These are phyloP conservation scores for Carpinus fangiana DNA, from an alignment of 306 rosid species.

Conservation along the genomic window DNA sequence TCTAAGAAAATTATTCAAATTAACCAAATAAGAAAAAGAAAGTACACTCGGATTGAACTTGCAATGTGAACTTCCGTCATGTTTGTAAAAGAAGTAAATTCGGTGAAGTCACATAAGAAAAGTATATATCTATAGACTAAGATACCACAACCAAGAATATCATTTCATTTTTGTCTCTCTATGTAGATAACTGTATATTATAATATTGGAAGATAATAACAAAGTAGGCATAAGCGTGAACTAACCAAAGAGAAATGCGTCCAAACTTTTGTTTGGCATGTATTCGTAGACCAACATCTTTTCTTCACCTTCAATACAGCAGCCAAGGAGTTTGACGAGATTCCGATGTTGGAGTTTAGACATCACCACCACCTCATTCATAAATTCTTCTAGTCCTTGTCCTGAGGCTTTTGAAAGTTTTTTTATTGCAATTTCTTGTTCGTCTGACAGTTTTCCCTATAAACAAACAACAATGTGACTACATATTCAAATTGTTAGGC, in stretches of 20 bases:
- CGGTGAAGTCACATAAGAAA: neutral
- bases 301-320: too few relatives aligned
- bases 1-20: slow-evolving; percentile 7
- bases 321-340: too few relatives aligned
- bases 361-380: too few relatives aligned
- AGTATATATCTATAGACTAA: neutral
- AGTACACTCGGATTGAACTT: neutral
- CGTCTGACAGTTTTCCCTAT: slow-evolving; percentile 29
- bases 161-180: neutral
- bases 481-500: too few relatives aligned
- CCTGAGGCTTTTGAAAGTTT: too few relatives aligned
- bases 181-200: neutral
- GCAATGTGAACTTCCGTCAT: neutral
- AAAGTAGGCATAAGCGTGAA: neutral
- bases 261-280: slow-evolving; percentile 52
- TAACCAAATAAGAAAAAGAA: neutral
- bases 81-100: neutral
- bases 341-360: too few relatives aligned
- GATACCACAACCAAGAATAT: neutral
- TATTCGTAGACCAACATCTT: slow-evolving; percentile 37
- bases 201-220: neutral
- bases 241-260: slow-evolving; percentile 51
- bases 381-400: too few relatives aligned
- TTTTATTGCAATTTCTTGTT: slow-evolving; percentile 9
- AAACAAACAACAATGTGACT: too few relatives aligned